Conservation (phyloP, 1,139 yeast species). For the Meyerozyma smithsonii region DNA sequence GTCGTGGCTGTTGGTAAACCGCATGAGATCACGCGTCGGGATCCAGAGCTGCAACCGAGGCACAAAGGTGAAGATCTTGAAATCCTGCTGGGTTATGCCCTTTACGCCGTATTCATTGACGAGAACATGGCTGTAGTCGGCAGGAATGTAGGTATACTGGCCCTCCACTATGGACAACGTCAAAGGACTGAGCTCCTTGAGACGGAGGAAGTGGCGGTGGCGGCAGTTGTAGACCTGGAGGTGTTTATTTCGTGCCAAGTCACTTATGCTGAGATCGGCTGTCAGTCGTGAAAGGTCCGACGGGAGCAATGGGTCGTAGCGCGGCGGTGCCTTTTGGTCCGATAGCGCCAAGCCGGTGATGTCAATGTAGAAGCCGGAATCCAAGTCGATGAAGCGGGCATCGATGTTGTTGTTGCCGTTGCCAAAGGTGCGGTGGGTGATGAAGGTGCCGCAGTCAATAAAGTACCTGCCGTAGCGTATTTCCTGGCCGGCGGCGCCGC, state of each 20-base stretch:
- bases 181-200: slow-evolving; percentile 29
- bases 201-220: slow-evolving; percentile 15
- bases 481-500: slow-evolving; percentile 11
- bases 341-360: slow-evolving; percentile 18
- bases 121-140: slow-evolving; percentile 22
- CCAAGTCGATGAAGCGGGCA: slow-evolving; percentile 18
- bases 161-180: slow-evolving; percentile 30
- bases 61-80: slow-evolving; percentile 11
- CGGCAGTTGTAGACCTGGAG: slow-evolving; percentile 15
- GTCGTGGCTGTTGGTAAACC: slow-evolving; percentile 13
- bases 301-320: slow-evolving; percentile 10
- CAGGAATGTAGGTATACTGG: slow-evolving; percentile 29
- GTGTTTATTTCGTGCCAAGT: slow-evolving; percentile 9
- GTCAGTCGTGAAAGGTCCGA: slow-evolving; percentile 1
- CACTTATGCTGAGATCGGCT: slow-evolving; percentile 4
- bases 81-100: slow-evolving; percentile 12
- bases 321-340: slow-evolving; percentile 9
- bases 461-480: slow-evolving; percentile 16
- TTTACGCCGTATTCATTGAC: slow-evolving; percentile 25
- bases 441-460: slow-evolving; percentile 15
- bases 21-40: slow-evolving; percentile 14
- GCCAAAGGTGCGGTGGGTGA: slow-evolving; percentile 13
- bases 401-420: slow-evolving; percentile 18
- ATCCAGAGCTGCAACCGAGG: slow-evolving; percentile 29
- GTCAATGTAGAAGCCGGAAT: slow-evolving; percentile 18